Evolutionary conservation across 352 stramenopile species (phyloP).

Genomic region (Phytophthora citricola): DNA sequence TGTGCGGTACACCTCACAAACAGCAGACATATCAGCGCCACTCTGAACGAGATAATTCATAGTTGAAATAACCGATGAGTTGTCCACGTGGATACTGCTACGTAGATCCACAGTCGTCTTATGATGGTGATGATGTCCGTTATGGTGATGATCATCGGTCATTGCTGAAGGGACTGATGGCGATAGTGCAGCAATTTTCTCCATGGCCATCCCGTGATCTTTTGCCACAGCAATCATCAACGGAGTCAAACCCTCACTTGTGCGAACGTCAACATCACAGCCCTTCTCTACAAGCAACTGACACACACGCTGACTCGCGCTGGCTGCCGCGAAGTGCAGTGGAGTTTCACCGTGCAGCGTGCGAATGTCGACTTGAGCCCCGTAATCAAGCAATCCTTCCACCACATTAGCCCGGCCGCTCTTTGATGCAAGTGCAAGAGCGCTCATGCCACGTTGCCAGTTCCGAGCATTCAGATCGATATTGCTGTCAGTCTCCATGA

Average conservation of each 20-base stretch:
- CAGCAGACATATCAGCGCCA: conserved; percentile 62
- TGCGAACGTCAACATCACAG: conserved; percentile 72
- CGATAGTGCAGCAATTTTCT: conserved; percentile 36
- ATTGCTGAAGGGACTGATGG: conserved; percentile 26
- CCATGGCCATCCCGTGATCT: conserved; percentile 51
- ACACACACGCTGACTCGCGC: conserved; percentile 66
- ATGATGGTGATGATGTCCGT: conserved; percentile 23
- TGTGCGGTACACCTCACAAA: conserved; percentile 74
- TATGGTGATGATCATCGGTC: conserved; percentile 15
- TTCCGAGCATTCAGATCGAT: conserved; percentile 81
- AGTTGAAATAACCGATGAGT: conserved; percentile 63
- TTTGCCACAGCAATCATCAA: conserved; percentile 78
- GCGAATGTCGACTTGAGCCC: conserved; percentile 64
- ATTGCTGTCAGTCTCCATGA: conserved; percentile 75
- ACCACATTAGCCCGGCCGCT: conserved; percentile 72
- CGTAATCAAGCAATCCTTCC: conserved; percentile 87
- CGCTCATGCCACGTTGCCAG: conserved; percentile 83
- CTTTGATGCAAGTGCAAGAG: conserved; percentile 73
- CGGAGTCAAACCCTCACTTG: conserved; percentile 71
- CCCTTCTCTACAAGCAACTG: conserved; percentile 77
- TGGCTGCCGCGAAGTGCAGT: conserved; percentile 81
- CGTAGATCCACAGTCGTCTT: conserved; percentile 47
- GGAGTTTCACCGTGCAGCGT: conserved; percentile 78
- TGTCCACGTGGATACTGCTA: conserved; percentile 57
- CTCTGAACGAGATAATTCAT: conserved; percentile 78